Evolutionary conservation across 768 basidiomycete species (phyloP).

Genomic region (Suillus fuscotomentosus): DNA sequence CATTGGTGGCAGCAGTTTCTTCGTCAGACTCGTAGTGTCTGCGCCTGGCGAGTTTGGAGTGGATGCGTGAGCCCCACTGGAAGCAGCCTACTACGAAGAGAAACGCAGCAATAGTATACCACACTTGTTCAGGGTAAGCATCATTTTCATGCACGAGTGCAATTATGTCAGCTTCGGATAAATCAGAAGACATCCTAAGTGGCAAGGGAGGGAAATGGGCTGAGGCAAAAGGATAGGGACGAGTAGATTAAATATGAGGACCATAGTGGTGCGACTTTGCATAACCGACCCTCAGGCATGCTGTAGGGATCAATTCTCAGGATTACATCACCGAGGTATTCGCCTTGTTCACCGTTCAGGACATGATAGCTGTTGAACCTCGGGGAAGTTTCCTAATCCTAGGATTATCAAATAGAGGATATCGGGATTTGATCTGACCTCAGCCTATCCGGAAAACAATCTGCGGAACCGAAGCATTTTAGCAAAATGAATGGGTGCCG

Average conservation of each 20-base stretch:
- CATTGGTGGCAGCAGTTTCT: slow-evolving; percentile 1
- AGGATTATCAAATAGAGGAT: not conserved
- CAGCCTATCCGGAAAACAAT: not conserved
- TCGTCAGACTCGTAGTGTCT: slow-evolving; percentile 8
- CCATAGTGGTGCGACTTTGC: not conserved
- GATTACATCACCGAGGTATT: not conserved
- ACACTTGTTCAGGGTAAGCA: slow-evolving; percentile 16
- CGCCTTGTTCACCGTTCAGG: too few species aligned
- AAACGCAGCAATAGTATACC: slow-evolving; percentile 11
- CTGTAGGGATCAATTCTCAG: not conserved
- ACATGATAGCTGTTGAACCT: not conserved
- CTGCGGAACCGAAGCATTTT: not conserved
- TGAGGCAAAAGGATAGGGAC: not conserved
- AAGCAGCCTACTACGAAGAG: slow-evolving; percentile 19
- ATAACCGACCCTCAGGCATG: not conserved
- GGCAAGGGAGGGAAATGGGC: not conserved
- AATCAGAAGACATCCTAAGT: not conserved
- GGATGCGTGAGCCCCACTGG: slow-evolving; percentile 15
- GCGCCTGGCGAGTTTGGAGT: slow-evolving; percentile 14
- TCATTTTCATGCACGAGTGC: not conserved
- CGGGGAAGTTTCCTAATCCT: not conserved
- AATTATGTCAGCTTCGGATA: not conserved
- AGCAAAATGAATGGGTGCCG: not conserved
- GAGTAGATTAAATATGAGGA: not conserved
- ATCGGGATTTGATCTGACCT: not conserved